A percentile compares a stretch with the other conserved stretches of the same genome.
Evolutionary conservation across 2,329 filamentous ascomycete species (phyloP).

Genomic region (Westerdykella aurantiaca): DNA sequence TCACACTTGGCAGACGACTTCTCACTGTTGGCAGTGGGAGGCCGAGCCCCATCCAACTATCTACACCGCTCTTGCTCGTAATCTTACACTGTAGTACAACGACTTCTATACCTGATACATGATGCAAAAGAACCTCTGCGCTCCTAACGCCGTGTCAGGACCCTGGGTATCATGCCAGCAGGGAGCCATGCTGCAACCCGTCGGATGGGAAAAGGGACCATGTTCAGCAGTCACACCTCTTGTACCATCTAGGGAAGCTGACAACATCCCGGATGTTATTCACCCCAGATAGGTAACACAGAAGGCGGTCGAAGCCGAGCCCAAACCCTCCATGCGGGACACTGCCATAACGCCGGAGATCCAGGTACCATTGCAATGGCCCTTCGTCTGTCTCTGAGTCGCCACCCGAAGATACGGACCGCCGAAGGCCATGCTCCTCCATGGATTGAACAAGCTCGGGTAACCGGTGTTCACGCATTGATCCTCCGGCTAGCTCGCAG

Average conservation of each 20-base stretch:
- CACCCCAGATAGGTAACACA: conserved; percentile 77
- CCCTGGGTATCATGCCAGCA: too few species aligned
- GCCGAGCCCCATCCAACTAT: too few species aligned
- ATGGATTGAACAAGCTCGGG: conserved; percentile 63
- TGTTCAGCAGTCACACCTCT: conserved; percentile 48
- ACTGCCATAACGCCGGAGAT: conserved; percentile 84
- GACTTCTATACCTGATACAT: too few species aligned
- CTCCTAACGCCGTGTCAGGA: too few species aligned
- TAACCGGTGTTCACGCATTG: conserved; percentile 78
- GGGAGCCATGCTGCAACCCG: too few species aligned
- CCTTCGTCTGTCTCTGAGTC: conserved; percentile 17
- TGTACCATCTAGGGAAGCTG: conserved; percentile 70
- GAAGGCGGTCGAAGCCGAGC: conserved; percentile 78
- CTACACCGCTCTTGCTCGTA: too few species aligned
- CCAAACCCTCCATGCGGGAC: conserved; percentile 90
- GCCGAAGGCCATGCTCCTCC: conserved; percentile 59
- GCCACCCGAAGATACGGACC: conserved; percentile 14
- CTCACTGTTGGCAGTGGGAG: too few species aligned
- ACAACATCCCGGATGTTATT: conserved; percentile 80
- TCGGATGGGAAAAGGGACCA: too few species aligned
- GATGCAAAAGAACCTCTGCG: too few species aligned
- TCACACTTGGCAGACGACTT: too few species aligned
- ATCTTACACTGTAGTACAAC: too few species aligned
- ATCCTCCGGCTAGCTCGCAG: conserved; percentile 82
- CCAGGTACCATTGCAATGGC: conserved; percentile 74